Conservation (phyloP, 2,329 filamentous ascomycete species). For the Cladobotryum protrusum region DNA sequence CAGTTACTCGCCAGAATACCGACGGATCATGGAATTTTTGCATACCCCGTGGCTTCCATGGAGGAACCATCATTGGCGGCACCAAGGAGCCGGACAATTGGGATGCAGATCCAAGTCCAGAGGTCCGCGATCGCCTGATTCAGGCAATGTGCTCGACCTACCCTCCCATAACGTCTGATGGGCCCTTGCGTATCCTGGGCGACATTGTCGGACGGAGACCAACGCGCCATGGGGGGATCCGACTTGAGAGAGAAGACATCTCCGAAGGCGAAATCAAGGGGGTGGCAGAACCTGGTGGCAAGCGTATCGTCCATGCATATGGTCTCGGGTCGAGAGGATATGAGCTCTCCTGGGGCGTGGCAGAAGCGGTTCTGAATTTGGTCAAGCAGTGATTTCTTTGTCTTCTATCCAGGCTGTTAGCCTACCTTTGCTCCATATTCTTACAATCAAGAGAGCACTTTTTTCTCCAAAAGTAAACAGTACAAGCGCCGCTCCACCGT, state of each 20-base stretch:
- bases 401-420: constrained; percentile 5
- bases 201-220: constrained; percentile 43
- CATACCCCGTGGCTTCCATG: constrained; percentile 54
- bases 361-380: constrained; percentile 27
- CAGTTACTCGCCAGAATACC: constrained; percentile 50
- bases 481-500: constrained; percentile 1
- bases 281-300: constrained; percentile 1
- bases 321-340: constrained; percentile 51
- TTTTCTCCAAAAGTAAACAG: background rate
- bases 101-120: constrained; percentile 41
- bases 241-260: constrained; percentile 25
- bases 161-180: constrained; percentile 25
- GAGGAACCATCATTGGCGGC: constrained; percentile 60
- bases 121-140: constrained; percentile 34
- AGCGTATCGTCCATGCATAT: constrained; percentile 44
- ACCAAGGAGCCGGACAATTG: constrained; percentile 57
- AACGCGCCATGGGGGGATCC: constrained; percentile 41
- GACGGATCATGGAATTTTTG: constrained; percentile 58
- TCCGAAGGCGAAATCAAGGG: constrained; percentile 4
- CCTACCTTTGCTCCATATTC: constrained; percentile 3
- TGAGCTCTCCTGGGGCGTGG: constrained; percentile 53
- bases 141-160: constrained; percentile 35
- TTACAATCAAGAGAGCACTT: constrained; percentile 1
- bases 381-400: constrained; percentile 11
- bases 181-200: constrained; percentile 12